These are phyloP conservation scores for Gleditsia sinensis DNA, from an alignment of 306 rosid genomes.

Conservation along the genomic window DNA sequence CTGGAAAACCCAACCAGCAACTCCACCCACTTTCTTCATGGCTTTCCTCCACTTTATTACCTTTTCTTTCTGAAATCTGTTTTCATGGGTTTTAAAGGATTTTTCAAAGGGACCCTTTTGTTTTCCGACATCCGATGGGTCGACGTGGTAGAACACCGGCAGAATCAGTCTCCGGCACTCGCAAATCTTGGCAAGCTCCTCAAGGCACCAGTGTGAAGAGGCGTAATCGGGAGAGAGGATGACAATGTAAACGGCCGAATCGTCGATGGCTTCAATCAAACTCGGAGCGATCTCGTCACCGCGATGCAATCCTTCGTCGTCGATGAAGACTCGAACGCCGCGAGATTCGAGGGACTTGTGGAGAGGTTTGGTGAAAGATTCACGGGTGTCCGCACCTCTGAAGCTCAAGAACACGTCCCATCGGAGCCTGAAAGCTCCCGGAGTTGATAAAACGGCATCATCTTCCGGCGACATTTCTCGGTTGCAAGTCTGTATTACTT, in stretches of 20 bases:
- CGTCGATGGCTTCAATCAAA: conserved; percentile 51
- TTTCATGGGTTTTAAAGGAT: conserved; percentile 25
- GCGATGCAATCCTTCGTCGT: conserved; percentile 40
- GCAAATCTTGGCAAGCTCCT: conserved; percentile 47
- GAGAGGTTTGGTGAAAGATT: conserved; percentile 22
- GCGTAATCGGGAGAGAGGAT: conserved; percentile 43
- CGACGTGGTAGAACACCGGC: conserved; percentile 48
- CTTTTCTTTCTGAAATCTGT: not conserved
- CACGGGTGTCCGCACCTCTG: conserved; percentile 43
- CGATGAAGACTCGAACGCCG: conserved; percentile 42
- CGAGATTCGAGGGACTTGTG: conserved; percentile 24
- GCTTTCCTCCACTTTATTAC: conserved; percentile 43
- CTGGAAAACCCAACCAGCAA: conserved; percentile 34
- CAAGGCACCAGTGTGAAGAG: conserved; percentile 46
- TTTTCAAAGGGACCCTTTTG: conserved; percentile 39
- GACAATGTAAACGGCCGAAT: conserved; percentile 49
- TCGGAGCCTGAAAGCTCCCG: conserved; percentile 38
- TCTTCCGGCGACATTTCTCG: conserved; percentile 13
- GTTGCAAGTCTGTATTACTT: too few species aligned
- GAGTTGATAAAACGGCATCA: not conserved
- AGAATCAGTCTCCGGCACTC: conserved; percentile 36
- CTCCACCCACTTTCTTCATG: conserved; percentile 44
- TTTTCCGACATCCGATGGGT: conserved; percentile 46
- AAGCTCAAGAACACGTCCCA: conserved; percentile 56
- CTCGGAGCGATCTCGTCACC: conserved; percentile 41